A percentile compares a stretch with the other conserved stretches of the same genome.
phyloP scores from a whole-genome alignment of 169 alveolate genomes.

The Plasmodium gonderi region DNA sequence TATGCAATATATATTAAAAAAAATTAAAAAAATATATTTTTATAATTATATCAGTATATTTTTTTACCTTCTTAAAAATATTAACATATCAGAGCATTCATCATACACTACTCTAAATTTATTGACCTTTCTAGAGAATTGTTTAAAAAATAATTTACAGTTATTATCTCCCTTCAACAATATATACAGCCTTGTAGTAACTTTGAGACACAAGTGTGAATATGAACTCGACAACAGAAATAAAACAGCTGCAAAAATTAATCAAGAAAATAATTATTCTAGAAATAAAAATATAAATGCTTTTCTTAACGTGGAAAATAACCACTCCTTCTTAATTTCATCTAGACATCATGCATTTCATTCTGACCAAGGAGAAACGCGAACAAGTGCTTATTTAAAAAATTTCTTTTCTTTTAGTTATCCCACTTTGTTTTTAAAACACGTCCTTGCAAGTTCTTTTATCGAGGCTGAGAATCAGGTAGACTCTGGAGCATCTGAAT shows the following conservation, averaged over 20 bases:
- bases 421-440: not conserved
- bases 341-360: not conserved
- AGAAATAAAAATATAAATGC: constrained; percentile 15
- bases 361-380: not conserved
- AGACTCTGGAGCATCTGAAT: too few species aligned
- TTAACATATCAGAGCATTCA: constrained; percentile 56
- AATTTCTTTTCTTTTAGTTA: constrained; percentile 36
- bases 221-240: constrained; percentile 12
- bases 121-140: constrained; percentile 4
- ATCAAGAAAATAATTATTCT: constrained; percentile 19
- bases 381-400: constrained; percentile 13
- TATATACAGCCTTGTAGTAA: constrained; percentile 44
- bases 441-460: not conserved
- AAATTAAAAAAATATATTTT: constrained; percentile 60
- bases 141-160: constrained; percentile 45
- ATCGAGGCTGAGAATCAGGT: not conserved
- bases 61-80: constrained; percentile 49
- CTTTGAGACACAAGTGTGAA: constrained; percentile 51
- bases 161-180: constrained; percentile 12
- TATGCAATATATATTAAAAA: constrained; percentile 38
- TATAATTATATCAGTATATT: constrained; percentile 46
- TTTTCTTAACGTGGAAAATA: constrained; percentile 12
- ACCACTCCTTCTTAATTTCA: not conserved
- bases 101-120: constrained; percentile 27
- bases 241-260: not conserved